phyloP scores from a whole-genome alignment of 176 grass and related monocot species.

The Cenchrus americanus region DNA sequence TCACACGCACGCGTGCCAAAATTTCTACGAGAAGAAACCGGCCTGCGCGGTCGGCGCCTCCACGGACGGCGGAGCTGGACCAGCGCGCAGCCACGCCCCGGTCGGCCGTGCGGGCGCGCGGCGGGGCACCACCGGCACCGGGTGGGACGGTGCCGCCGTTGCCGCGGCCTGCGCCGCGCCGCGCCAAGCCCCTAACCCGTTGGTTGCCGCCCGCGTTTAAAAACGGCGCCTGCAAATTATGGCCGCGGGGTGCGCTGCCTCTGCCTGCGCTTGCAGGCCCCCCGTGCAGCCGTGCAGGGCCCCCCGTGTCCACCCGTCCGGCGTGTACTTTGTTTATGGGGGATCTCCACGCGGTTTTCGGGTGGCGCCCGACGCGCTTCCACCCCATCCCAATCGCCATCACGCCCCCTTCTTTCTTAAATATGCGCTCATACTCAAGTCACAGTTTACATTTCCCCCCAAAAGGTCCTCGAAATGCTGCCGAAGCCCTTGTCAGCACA shows the following conservation, averaged over 20 bases:
- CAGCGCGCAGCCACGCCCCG: no score
- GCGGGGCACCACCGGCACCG: no score
- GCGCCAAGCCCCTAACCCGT: neutral
- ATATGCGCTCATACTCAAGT: neutral
- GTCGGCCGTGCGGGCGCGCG: no score
- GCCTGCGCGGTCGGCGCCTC: no score
- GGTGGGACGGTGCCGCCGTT: no score
- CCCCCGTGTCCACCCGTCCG: neutral
- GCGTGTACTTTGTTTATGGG: constrained; percentile 28
- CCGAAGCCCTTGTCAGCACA: neutral
- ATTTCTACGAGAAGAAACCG: no score
- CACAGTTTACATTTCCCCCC: no score
- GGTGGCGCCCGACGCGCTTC: constrained; percentile 41
- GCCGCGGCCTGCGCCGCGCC: no score
- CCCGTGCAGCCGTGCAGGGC: neutral
- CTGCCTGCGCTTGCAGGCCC: no score
- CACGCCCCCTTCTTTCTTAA: neutral
- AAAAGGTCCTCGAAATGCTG: neutral
- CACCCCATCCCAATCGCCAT: constrained; percentile 5
- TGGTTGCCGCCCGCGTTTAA: neutral
- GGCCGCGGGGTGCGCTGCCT: no score
- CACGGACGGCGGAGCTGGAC: no score
- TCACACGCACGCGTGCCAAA: no score
- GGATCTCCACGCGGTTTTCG: constrained; percentile 36
- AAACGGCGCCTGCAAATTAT: neutral